Conservation (phyloP, 257 asterid genomes). For the Solanum piurae region DNA sequence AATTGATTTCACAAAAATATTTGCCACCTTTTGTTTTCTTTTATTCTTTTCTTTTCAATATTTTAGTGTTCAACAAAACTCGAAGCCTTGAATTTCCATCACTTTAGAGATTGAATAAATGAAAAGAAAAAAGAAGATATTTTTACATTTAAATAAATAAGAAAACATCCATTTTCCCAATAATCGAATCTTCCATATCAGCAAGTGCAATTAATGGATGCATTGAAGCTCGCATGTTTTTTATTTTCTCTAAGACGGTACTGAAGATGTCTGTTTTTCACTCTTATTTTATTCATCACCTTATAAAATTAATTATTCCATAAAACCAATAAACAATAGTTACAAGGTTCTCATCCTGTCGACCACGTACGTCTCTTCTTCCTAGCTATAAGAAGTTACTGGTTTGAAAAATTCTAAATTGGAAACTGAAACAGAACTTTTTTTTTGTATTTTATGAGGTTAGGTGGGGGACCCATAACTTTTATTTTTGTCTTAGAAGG, state of each 20-base stretch:
- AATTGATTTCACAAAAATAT: not conserved
- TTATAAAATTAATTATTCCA: conserved; percentile 19
- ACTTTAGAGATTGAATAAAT: conserved; percentile 29
- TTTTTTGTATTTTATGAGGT: conserved; percentile 30
- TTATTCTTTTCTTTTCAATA: not conserved
- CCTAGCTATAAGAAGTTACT: conserved; percentile 21
- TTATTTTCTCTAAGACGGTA: conserved; percentile 75
- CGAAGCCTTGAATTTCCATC: conserved; percentile 12
- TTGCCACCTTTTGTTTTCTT: not conserved
- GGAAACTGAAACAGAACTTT: conserved; percentile 6
- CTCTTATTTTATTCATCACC: conserved; percentile 36
- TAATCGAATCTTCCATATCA: conserved; percentile 89
- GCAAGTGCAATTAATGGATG: conserved; percentile 75
- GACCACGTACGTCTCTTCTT: conserved; percentile 30
- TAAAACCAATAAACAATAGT: conserved; percentile 40
- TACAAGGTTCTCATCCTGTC: conserved; percentile 87
- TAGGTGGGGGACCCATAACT: conserved; percentile 13
- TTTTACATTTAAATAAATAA: not conserved
- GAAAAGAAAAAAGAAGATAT: not conserved
- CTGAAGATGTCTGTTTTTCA: conserved; percentile 94
- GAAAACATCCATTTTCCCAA: conserved; percentile 69
- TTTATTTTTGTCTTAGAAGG: not conserved
- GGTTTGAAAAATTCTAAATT: conserved; percentile 30
- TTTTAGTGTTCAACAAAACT: not conserved
- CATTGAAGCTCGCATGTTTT: conserved; percentile 70